A percentile compares a stretch with the other conserved stretches of the same genome.
These are phyloP conservation scores for Fusarium sp. DNA, from an alignment of 2,329 filamentous ascomycete species.

Conservation along the genomic window DNA sequence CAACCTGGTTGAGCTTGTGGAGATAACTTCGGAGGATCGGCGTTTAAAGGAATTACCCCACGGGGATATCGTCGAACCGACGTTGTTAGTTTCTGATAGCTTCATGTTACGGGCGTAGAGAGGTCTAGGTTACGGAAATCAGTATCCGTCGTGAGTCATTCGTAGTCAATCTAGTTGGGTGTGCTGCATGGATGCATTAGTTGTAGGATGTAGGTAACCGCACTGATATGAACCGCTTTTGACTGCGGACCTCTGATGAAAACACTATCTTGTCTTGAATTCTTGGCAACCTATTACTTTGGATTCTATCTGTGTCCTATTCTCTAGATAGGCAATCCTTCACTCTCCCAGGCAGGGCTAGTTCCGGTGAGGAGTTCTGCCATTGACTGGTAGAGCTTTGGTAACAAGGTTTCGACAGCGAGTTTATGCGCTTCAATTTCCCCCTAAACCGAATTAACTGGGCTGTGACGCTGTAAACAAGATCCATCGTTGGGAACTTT, in stretches of 20 bases:
- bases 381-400: no score
- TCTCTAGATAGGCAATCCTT: no score
- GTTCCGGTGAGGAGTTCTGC: no score
- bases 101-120: neutral
- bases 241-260: neutral
- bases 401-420: no score
- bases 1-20: conserved; percentile 11
- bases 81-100: neutral
- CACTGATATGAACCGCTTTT: neutral
- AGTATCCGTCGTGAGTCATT: neutral
- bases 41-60: conserved; percentile 31
- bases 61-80: conserved; percentile 4
- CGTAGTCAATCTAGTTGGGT: fast-evolving
- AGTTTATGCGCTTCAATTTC: no score
- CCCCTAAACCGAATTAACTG: no score
- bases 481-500: no score
- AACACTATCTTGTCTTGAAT: neutral
- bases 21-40: conserved; percentile 34
- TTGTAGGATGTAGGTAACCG: fast-evolving
- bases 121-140: neutral
- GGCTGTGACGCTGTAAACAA: no score
- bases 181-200: no score
- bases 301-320: neutral
- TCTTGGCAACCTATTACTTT: neutral
- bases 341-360: no score